Percentiles rank a stretch among this genome's conserved stretches.
Evolutionary conservation across 192 early-diverging fungal genomes (phyloP).

Genomic region (Kickxella alabastrina): DNA sequence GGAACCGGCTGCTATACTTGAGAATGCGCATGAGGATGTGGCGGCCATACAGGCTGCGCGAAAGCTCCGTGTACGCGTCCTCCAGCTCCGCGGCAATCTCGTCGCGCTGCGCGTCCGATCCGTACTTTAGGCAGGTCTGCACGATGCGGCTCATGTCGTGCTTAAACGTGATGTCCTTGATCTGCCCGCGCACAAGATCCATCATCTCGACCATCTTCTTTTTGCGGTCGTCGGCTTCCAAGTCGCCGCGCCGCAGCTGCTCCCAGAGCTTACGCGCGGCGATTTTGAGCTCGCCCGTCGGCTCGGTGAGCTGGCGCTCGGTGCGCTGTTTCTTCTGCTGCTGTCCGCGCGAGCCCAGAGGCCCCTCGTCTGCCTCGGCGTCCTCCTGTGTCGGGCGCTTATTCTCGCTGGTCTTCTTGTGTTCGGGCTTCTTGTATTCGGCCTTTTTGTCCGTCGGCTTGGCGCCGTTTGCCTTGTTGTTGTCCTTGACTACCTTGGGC

Average conservation of each 20-base stretch:
- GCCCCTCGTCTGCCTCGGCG: not conserved
- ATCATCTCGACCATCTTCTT: constrained; percentile 76
- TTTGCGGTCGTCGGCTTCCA: constrained; percentile 60
- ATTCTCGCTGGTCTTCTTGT: not conserved
- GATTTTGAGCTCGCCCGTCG: constrained; percentile 65
- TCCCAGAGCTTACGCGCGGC: constrained; percentile 85
- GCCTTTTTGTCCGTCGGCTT: not conserved
- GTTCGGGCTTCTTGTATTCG: not conserved
- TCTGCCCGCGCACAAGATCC: constrained; percentile 72
- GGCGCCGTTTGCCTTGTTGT: not conserved
- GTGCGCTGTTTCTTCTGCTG: constrained; percentile 54
- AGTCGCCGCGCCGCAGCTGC: constrained; percentile 66
- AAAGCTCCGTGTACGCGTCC: constrained; percentile 69
- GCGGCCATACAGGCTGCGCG: constrained; percentile 78
- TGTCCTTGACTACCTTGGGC: not conserved
- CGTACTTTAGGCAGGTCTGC: constrained; percentile 90
- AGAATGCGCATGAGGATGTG: constrained; percentile 86
- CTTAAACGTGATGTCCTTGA: constrained; percentile 87
- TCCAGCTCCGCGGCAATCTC: constrained; percentile 77
- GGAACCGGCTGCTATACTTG: constrained; percentile 71
- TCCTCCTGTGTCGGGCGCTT: not conserved
- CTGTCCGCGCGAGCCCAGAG: constrained; percentile 50
- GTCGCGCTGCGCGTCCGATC: constrained; percentile 68
- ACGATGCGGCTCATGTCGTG: constrained; percentile 93
- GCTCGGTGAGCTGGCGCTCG: constrained; percentile 64